Conservation (phyloP, 2,329 filamentous ascomycete genomes). For the Beauveria scarabaeidicola region DNA sequence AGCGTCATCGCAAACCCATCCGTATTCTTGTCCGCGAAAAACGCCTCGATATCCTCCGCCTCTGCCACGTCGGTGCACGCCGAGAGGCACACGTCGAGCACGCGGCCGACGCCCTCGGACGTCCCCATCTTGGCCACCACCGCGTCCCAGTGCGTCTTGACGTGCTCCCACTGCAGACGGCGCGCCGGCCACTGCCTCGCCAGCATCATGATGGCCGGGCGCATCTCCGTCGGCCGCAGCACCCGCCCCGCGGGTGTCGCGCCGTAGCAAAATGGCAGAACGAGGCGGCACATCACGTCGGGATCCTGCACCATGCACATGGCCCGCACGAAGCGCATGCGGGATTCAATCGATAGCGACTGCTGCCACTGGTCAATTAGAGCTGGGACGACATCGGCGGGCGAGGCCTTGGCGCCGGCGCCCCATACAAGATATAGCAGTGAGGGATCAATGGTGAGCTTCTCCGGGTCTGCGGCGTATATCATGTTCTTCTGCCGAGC, state of each 20-base stretch:
- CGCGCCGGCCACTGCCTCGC: constrained; percentile 65
- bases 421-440: neutral
- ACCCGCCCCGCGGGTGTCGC: constrained; percentile 46
- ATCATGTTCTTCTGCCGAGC: neutral
- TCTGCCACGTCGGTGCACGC: constrained; percentile 65
- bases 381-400: neutral
- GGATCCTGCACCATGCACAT: constrained; percentile 16
- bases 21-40: constrained; percentile 83
- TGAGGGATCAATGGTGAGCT: neutral
- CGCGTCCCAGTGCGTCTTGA: constrained; percentile 73
- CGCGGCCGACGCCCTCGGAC: constrained; percentile 80
- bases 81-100: constrained; percentile 67
- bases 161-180: constrained; percentile 70
- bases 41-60: constrained; percentile 68
- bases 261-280: constrained; percentile 72
- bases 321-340: neutral
- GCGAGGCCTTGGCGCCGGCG: neutral
- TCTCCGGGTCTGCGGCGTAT: neutral
- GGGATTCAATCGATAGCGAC: neutral
- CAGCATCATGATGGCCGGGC: constrained; percentile 66
- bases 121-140: constrained; percentile 68
- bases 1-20: constrained; percentile 78
- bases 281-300: constrained; percentile 57
- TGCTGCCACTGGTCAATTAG: neutral
- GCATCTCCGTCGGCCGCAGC: constrained; percentile 78